A percentile compares a stretch with the other conserved stretches of the same genome.
Conservation (phyloP, 129 eudicot genomes). For the Scalesia atractyloides region DNA sequence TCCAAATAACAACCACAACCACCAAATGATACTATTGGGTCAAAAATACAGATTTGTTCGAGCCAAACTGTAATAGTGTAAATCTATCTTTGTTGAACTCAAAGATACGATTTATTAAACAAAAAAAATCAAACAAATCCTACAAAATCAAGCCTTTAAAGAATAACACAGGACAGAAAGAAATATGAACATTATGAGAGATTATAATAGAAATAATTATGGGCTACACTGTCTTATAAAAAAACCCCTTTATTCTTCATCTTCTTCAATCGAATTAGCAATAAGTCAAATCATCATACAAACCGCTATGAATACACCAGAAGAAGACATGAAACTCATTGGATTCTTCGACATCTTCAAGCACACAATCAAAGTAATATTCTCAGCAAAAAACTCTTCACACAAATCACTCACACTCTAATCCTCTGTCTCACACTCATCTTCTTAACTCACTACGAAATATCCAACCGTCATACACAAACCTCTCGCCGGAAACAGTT, state of each 20-base stretch:
- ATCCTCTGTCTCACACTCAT: conserved; percentile 39
- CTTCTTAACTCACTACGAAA: conserved; percentile 23
- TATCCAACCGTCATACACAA: background rate
- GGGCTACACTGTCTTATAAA: conserved; percentile 11
- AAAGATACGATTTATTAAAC: too few species aligned
- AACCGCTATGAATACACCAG: conserved; percentile 29
- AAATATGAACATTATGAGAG: too few species aligned
- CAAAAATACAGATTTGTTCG: too few species aligned
- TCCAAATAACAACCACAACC: too few species aligned
- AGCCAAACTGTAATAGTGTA: too few species aligned
- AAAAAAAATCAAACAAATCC: too few species aligned
- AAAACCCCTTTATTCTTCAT: background rate
- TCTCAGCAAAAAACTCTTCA: conserved; percentile 24
- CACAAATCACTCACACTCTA: conserved; percentile 28
- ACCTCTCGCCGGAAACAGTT: too few species aligned
- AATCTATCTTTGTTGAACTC: too few species aligned
- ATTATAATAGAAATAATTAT: background rate
- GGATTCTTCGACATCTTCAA: conserved; percentile 40
- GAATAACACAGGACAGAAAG: too few species aligned
- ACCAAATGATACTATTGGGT: too few species aligned
- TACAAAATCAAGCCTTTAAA: too few species aligned
- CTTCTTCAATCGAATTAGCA: background rate
- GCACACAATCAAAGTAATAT: conserved; percentile 30
- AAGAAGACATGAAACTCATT: conserved; percentile 33
- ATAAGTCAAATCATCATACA: background rate